phyloP scores from a whole-genome alignment of 169 alveolate genomes.

The Plasmodium malariae region DNA sequence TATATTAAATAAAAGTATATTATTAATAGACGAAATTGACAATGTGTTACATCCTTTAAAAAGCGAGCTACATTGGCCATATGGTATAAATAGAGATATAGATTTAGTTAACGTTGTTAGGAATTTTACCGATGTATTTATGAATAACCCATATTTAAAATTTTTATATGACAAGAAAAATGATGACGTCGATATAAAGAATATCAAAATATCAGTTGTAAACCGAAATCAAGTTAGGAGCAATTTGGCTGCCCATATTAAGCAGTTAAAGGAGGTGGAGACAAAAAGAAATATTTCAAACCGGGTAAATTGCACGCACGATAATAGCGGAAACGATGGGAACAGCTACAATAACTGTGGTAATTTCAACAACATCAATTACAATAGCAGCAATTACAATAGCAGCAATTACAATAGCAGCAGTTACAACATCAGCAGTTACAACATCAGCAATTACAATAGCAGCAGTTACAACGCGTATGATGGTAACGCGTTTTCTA shows the following conservation, averaged over 20 bases:
- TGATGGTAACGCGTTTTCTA: too few species aligned
- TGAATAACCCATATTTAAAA: conserved; percentile 75
- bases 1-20: conserved; percentile 84
- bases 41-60: conserved; percentile 92
- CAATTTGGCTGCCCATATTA: conserved; percentile 26
- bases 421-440: too few species aligned
- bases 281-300: too few species aligned
- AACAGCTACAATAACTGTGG: too few species aligned
- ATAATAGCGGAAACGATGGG: neutral
- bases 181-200: conserved; percentile 71
- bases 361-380: too few species aligned
- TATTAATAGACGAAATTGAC: conserved; percentile 93
- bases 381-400: too few species aligned
- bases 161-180: conserved; percentile 60
- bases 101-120: conserved; percentile 68
- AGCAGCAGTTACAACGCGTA: too few species aligned
- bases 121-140: conserved; percentile 75
- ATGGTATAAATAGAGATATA: conserved; percentile 87
- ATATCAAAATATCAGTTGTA: conserved; percentile 22
- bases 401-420: too few species aligned
- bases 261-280: conserved; percentile 46
- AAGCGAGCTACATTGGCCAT: conserved; percentile 95
- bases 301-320: too few species aligned
- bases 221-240: conserved; percentile 3
- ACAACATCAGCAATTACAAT: too few species aligned